These are phyloP conservation scores for Cercospora nicotianae DNA, from an alignment of 2,329 filamentous ascomycete genomes.

Conservation along the genomic window DNA sequence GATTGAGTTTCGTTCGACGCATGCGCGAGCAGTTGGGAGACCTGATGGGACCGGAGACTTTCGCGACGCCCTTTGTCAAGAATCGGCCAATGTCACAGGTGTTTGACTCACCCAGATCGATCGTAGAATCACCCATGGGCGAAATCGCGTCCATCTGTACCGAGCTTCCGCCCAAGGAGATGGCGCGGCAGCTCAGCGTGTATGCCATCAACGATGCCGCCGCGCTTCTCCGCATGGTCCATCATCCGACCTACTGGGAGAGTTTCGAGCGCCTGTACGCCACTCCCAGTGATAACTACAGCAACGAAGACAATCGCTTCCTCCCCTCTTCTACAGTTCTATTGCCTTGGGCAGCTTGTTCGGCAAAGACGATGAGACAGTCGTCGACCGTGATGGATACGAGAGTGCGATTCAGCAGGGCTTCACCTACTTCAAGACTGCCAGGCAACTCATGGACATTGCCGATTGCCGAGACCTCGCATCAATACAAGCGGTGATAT, in stretches of 20 bases:
- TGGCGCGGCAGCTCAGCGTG: constrained; percentile 58
- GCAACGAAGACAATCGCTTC: constrained; percentile 49
- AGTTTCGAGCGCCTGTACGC: constrained; percentile 77
- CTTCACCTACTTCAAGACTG: constrained; percentile 52
- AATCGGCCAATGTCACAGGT: constrained; percentile 55
- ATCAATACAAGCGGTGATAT: constrained; percentile 53
- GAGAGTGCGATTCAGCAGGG: constrained; percentile 51
- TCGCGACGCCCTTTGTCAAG: constrained; percentile 59
- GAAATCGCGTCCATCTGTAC: constrained; percentile 48
- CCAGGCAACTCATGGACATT: constrained; percentile 53
- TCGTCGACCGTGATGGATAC: constrained; percentile 44
- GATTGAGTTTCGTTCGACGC: constrained; percentile 80
- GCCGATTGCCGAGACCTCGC: constrained; percentile 54
- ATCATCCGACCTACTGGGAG: constrained; percentile 77
- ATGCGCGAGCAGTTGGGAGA: constrained; percentile 86
- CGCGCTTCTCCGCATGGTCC: constrained; percentile 69
- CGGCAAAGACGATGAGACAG: constrained; percentile 42
- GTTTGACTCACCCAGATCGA: constrained; percentile 64
- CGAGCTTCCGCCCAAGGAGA: constrained; percentile 67
- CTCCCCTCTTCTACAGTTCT: constrained; percentile 50
- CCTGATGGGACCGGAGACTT: constrained; percentile 65
- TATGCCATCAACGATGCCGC: constrained; percentile 64
- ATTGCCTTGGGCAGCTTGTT: constrained; percentile 52
- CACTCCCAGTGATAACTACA: constrained; percentile 53
- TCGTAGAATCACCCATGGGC: constrained; percentile 64